A percentile compares a stretch with the other conserved stretches of the same genome.
phyloP scores from a whole-genome alignment of 164 flowering plant genomes.

The Magnolia officinalis region DNA sequence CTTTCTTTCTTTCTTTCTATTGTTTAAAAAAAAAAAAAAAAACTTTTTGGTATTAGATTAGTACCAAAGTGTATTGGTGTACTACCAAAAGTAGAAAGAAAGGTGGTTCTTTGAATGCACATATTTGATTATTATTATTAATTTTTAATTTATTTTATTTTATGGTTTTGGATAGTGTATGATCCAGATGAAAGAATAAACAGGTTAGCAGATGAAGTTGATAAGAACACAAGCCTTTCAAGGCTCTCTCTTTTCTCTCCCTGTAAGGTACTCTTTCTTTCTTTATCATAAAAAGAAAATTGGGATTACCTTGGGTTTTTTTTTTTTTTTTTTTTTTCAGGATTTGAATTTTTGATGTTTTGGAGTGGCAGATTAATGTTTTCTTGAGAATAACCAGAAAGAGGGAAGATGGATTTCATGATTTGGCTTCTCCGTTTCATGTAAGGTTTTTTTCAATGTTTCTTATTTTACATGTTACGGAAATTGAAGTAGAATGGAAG shows the following conservation, averaged over 20 bases:
- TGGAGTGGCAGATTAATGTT: conserved; percentile 66
- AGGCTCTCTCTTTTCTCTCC: conserved; percentile 91
- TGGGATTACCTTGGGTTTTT: no score
- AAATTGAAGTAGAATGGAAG: conserved; percentile 7
- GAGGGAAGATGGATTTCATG: conserved; percentile 95
- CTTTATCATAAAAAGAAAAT: not conserved
- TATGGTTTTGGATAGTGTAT: conserved; percentile 55
- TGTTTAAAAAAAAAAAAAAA: no score
- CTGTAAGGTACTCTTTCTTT: conserved; percentile 60
- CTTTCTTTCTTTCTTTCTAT: not conserved
- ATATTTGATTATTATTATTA: not conserved
- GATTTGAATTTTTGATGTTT: not conserved
- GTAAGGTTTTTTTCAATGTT: conserved; percentile 37
- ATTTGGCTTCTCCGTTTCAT: conserved; percentile 96
- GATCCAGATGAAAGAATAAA: conserved; percentile 69
- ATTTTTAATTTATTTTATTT: no score
- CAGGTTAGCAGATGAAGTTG: conserved; percentile 78
- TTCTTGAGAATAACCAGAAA: conserved; percentile 83
- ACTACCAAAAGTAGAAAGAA: no score
- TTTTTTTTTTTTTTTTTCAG: not conserved
- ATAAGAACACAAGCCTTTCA: conserved; percentile 61
- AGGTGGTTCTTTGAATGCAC: not conserved
- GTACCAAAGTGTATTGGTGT: no score
- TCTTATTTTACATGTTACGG: not conserved
- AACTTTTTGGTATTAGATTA: not conserved